phyloP scores from a whole-genome alignment of 306 rosid species.

The Begonia peltatifolia region DNA sequence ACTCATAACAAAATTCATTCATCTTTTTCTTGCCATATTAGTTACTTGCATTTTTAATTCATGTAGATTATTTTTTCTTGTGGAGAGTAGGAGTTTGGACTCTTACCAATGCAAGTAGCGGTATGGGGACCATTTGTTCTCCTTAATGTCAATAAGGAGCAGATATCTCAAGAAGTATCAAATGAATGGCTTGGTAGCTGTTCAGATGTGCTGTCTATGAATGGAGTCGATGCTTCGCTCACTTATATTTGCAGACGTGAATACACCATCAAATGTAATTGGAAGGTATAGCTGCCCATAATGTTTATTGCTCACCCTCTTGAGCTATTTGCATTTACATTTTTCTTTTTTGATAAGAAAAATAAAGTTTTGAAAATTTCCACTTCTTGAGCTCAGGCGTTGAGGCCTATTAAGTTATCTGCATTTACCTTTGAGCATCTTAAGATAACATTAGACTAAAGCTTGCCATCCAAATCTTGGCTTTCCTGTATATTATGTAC shows the following conservation, averaged over 20 bases:
- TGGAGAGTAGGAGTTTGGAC: conserved; percentile 76
- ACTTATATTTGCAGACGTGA: conserved; percentile 61
- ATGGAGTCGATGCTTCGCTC: conserved; percentile 55
- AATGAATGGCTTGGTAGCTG: conserved; percentile 80
- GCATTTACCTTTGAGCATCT: too few species aligned
- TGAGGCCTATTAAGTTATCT: too few species aligned
- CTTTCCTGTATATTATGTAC: too few species aligned
- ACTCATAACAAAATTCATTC: neutral
- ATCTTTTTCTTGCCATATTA: neutral
- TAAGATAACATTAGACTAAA: too few species aligned
- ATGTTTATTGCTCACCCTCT: too few species aligned
- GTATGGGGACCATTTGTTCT: conserved; percentile 82
- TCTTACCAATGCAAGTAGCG: conserved; percentile 50
- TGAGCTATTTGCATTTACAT: too few species aligned
- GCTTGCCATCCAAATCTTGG: too few species aligned
- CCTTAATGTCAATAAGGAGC: conserved; percentile 44
- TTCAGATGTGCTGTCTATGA: conserved; percentile 38
- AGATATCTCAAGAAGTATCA: conserved; percentile 23
- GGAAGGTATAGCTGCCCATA: conserved; percentile 46
- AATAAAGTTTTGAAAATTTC: too few species aligned
- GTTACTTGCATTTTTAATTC: neutral
- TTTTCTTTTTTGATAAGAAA: too few species aligned
- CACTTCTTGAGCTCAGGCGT: too few species aligned
- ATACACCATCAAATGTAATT: conserved; percentile 76
- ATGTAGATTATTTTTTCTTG: conserved; percentile 17